These are phyloP conservation scores for Termitomyces sp. DNA, from an alignment of 768 basidiomycete species.

Conservation along the genomic window DNA sequence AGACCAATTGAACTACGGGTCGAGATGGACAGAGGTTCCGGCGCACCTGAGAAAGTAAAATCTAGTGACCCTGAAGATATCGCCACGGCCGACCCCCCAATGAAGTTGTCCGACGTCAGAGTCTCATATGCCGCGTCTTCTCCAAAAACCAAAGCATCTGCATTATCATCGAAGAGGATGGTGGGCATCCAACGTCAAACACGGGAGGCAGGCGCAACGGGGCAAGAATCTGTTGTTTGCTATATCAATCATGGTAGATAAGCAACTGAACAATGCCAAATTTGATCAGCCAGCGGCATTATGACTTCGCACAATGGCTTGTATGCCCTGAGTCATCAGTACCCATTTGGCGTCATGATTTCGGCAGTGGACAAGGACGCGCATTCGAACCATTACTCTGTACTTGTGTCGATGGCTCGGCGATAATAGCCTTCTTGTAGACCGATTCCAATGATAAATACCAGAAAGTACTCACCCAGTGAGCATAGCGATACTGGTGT, in stretches of 20 bases:
- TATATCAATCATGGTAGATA: background rate
- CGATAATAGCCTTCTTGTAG: no score
- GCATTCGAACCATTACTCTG: background rate
- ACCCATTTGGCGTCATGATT: background rate
- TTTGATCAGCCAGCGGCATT: background rate
- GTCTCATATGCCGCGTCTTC: background rate
- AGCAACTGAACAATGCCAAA: background rate
- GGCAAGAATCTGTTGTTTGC: background rate
- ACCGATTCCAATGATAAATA: background rate
- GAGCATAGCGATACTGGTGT: no score
- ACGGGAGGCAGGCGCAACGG: background rate
- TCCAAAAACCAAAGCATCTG: background rate
- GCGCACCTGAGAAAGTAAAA: background rate
- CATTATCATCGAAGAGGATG: constrained; percentile 1
- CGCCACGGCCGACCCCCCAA: background rate
- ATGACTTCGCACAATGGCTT: background rate
- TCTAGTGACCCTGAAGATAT: constrained; percentile 1
- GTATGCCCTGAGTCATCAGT: background rate
- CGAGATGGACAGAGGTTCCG: background rate
- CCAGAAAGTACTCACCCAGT: background rate
- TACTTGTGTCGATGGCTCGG: background rate
- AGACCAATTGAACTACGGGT: background rate
- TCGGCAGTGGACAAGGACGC: background rate
- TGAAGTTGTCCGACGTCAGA: background rate
- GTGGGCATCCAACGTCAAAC: background rate